phyloP scores from a whole-genome alignment of 176 grass and related monocot species.

The Juncus inflexus region DNA sequence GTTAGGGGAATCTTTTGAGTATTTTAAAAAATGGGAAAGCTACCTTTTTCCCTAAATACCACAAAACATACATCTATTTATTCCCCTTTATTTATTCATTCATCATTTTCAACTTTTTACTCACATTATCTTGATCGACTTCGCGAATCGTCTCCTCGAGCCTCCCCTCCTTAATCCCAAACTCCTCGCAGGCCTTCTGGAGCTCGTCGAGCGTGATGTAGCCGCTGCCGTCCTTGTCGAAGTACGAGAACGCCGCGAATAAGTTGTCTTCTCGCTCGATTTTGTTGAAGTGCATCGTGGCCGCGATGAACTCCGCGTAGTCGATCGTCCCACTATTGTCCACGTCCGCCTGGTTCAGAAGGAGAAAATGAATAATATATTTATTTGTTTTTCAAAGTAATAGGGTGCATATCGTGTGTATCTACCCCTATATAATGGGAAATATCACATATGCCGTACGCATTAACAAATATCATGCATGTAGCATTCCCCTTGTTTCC shows the following conservation, averaged over 20 bases:
- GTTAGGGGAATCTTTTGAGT: no score
- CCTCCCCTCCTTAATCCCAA: slow-evolving; percentile 70
- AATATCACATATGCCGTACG: neutral
- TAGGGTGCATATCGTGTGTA: slow-evolving; percentile 25
- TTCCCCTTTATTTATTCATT: neutral
- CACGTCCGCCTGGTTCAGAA: slow-evolving; percentile 71
- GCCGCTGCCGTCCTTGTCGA: slow-evolving; percentile 90
- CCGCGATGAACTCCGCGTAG: slow-evolving; percentile 90
- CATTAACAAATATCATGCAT: no score
- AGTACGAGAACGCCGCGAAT: slow-evolving; percentile 86
- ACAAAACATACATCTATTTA: neutral
- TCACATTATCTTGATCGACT: slow-evolving; percentile 96
- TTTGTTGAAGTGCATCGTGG: slow-evolving; percentile 92
- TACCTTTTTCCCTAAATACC: no score
- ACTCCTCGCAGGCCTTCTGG: slow-evolving; percentile 91
- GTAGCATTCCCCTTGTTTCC: no score
- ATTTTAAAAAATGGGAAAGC: no score
- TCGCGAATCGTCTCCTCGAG: slow-evolving; percentile 85
- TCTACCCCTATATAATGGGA: slow-evolving; percentile 1
- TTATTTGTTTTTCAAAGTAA: slow-evolving; percentile 15
- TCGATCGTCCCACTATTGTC: slow-evolving; percentile 92
- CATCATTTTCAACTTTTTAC: neutral
- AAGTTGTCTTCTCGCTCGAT: slow-evolving; percentile 89
- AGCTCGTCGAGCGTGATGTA: slow-evolving; percentile 92
- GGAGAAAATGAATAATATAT: slow-evolving; percentile 3